Conservation (phyloP, 1,139 yeast genomes). For the Geotrichum siamense region DNA sequence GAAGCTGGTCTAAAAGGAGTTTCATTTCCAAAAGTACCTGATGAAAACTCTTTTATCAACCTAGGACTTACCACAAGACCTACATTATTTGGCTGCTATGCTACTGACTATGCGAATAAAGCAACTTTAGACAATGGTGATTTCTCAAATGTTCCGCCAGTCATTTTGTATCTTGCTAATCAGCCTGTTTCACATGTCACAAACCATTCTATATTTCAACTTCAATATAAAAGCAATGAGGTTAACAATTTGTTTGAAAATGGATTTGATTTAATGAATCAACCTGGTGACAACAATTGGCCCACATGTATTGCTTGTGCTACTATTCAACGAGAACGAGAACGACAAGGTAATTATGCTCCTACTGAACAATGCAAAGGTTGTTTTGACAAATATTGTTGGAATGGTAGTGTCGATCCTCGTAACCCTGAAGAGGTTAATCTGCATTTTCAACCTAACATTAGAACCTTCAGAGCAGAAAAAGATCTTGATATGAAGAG, state of each 20-base stretch:
- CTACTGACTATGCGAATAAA: slow-evolving; percentile 49
- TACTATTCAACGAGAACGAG: slow-evolving; percentile 72
- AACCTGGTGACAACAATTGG: slow-evolving; percentile 57
- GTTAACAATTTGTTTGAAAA: slow-evolving; percentile 60
- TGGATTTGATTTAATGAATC: slow-evolving; percentile 72
- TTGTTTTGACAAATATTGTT: slow-evolving; percentile 75
- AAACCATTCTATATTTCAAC: slow-evolving; percentile 68
- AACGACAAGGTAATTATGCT: slow-evolving; percentile 51
- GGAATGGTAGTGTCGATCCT: slow-evolving; percentile 53
- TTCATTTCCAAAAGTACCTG: slow-evolving; percentile 15
- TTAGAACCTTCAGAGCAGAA: no score
- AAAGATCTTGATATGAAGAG: no score
- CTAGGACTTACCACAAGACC: slow-evolving; percentile 44
- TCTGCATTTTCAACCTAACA: no score
- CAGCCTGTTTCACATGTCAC: slow-evolving; percentile 59
- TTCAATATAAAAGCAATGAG: slow-evolving; percentile 56
- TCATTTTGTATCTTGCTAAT: slow-evolving; percentile 75
- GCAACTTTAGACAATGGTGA: slow-evolving; percentile 19
- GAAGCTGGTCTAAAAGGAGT: slow-evolving; percentile 39
- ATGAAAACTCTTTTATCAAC: slow-evolving; percentile 47
- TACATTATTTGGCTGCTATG: slow-evolving; percentile 81
- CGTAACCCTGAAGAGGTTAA: slow-evolving; percentile 9
- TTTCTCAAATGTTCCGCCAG: slow-evolving; percentile 48
- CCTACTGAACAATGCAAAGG: slow-evolving; percentile 68
- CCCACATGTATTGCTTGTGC: slow-evolving; percentile 85